phyloP scores from a whole-genome alignment of 345 rosid genomes.

The Arabis hirsuta region DNA sequence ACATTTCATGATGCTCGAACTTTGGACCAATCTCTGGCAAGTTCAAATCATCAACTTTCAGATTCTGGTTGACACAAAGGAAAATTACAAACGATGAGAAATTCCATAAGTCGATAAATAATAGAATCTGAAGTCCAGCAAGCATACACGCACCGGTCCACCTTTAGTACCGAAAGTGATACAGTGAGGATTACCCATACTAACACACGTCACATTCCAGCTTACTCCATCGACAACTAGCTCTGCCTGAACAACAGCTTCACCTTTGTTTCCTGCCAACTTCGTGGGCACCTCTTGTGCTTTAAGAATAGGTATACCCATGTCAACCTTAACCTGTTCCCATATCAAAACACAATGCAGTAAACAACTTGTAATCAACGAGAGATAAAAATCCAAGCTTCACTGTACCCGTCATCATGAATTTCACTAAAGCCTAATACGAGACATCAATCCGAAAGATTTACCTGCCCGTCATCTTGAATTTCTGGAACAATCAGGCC shows the following conservation, averaged over 20 bases:
- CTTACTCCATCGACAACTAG: constrained; percentile 74
- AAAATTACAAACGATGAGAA: constrained; percentile 16
- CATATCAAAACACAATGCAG: constrained; percentile 25
- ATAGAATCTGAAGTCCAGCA: constrained; percentile 1
- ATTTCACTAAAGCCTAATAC: background rate
- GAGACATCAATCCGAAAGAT: constrained; percentile 8
- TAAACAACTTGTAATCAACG: constrained; percentile 4
- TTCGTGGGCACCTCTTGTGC: constrained; percentile 83
- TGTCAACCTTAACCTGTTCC: constrained; percentile 86
- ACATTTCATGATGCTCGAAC: constrained; percentile 84
- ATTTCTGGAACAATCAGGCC: constrained; percentile 93
- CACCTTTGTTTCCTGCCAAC: constrained; percentile 61
- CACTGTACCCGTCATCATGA: background rate
- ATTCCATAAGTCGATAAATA: background rate
- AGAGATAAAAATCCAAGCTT: constrained; percentile 2
- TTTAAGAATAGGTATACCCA: constrained; percentile 88
- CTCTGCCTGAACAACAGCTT: constrained; percentile 52
- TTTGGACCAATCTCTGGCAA: constrained; percentile 87
- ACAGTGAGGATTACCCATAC: constrained; percentile 99
- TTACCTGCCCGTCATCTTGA: constrained; percentile 70
- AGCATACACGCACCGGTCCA: constrained; percentile 58
- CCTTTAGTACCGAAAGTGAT: constrained; percentile 70
- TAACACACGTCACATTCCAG: constrained; percentile 97
- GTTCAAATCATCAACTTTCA: constrained; percentile 81
- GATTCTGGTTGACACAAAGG: constrained; percentile 50